phyloP scores from a whole-genome alignment of 495 filamentous ascomycete genomes.

The Aspergillus olivimuriae region DNA sequence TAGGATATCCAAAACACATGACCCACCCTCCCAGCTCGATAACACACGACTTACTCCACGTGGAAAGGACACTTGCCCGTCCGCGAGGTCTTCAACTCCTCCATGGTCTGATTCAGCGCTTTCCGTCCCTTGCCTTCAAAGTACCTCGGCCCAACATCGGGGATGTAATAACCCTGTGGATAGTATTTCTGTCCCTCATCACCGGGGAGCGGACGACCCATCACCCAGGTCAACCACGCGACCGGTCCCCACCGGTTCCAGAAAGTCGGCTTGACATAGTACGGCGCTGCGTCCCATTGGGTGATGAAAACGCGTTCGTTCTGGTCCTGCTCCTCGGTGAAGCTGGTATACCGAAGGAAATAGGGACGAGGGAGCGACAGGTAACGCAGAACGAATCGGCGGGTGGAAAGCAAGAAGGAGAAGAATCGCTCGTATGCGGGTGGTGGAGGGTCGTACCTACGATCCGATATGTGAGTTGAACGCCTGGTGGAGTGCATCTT shows the following conservation, averaged over 20 bases:
- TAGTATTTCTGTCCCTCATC: conserved; percentile 50
- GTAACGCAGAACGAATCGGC: conserved; percentile 49
- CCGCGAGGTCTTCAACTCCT: conserved; percentile 35
- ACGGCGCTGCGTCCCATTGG: conserved; percentile 48
- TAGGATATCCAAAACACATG: too few species aligned
- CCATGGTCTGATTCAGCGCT: conserved; percentile 29
- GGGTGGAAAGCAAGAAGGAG: conserved; percentile 34
- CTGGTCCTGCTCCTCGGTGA: conserved; percentile 38
- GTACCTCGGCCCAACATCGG: conserved; percentile 51
- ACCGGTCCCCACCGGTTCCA: conserved; percentile 53
- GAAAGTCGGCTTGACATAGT: conserved; percentile 55
- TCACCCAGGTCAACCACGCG: conserved; percentile 46
- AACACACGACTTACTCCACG: too few species aligned
- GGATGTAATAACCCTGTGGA: conserved; percentile 51
- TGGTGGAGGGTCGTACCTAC: conserved; percentile 42
- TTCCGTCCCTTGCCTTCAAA: conserved; percentile 50
- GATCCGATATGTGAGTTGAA: too few species aligned
- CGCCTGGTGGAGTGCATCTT: too few species aligned
- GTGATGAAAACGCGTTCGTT: conserved; percentile 44
- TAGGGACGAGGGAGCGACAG: conserved; percentile 47
- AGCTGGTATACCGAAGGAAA: conserved; percentile 33
- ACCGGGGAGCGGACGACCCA: conserved; percentile 55
- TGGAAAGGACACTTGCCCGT: conserved; percentile 50
- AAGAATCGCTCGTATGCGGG: conserved; percentile 31
- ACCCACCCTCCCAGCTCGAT: too few species aligned